Evolutionary conservation across 2,329 filamentous ascomycete genomes (phyloP).

Genomic region (Epichloe aotearoae): DNA sequence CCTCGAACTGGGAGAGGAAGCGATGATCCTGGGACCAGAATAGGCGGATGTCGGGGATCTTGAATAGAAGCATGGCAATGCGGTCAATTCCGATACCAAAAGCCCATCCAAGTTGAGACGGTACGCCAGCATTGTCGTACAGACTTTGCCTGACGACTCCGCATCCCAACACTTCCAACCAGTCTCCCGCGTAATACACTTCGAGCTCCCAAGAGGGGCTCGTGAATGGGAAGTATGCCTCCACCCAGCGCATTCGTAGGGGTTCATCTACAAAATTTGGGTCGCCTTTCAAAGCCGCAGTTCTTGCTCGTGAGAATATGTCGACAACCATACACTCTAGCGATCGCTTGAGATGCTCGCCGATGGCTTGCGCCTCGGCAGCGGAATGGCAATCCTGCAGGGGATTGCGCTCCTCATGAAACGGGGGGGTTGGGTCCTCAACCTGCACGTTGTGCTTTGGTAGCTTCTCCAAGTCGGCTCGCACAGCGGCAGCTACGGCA

Average conservation of each 20-base stretch:
- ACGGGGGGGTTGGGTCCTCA: constrained; percentile 74
- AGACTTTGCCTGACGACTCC: constrained; percentile 79
- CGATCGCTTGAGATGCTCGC: constrained; percentile 73
- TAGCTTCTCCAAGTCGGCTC: constrained; percentile 55
- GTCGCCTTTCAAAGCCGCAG: constrained; percentile 43
- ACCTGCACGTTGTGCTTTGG: constrained; percentile 65
- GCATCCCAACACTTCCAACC: constrained; percentile 92
- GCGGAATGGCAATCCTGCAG: constrained; percentile 57
- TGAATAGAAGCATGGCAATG: constrained; percentile 94
- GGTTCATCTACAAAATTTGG: constrained; percentile 49
- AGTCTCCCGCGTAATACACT: constrained; percentile 85
- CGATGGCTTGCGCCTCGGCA: constrained; percentile 72
- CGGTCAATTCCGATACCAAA: constrained; percentile 90
- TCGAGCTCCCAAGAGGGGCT: constrained; percentile 93
- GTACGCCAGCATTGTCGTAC: constrained; percentile 62
- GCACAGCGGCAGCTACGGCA: constrained; percentile 52
- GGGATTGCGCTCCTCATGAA: constrained; percentile 68
- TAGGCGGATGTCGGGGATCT: constrained; percentile 87
- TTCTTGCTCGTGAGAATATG: constrained; percentile 68
- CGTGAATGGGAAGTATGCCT: constrained; percentile 96
- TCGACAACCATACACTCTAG: constrained; percentile 83
- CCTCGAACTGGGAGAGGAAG: constrained; percentile 75
- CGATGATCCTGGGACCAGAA: constrained; percentile 85
- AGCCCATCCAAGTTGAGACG: constrained; percentile 75
- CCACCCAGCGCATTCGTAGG: constrained; percentile 81